Conservation (phyloP, 345 rosid genomes). For the Ailanthus altissimus region DNA sequence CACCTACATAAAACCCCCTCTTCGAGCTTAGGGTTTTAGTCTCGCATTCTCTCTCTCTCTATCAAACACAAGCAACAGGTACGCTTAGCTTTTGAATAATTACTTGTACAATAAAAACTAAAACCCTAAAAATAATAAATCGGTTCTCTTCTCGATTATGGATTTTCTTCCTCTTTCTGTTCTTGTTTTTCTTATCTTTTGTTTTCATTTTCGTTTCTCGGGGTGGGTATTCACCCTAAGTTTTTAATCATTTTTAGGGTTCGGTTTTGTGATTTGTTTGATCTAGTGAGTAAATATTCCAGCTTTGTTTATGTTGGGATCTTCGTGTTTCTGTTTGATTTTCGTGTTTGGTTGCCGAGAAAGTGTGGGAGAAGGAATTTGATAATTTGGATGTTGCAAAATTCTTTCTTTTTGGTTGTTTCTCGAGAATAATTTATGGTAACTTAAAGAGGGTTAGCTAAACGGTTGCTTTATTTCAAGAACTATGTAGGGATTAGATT, state of each 20-base stretch:
- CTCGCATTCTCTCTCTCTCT: not conserved
- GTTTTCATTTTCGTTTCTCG: not conserved
- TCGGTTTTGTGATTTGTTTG: not conserved
- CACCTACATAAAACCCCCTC: slow-evolving; percentile 11
- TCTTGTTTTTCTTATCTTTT: too few relatives aligned
- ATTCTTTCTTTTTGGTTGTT: not conserved
- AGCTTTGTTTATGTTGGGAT: not conserved
- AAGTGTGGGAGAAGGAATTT: not conserved
- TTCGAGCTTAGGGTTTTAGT: slow-evolving; percentile 12
- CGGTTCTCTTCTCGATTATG: not conserved
- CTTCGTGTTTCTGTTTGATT: not conserved
- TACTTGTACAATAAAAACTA: too few relatives aligned
- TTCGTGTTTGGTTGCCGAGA: not conserved
- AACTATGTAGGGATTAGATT: not conserved
- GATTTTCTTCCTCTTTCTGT: not conserved
- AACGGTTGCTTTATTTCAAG: not conserved
- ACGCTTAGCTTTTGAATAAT: not conserved
- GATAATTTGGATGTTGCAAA: not conserved
- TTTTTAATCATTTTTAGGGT: not conserved
- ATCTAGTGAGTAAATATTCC: not conserved
- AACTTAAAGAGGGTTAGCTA: not conserved
- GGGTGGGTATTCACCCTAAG: not conserved
- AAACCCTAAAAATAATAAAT: not conserved
- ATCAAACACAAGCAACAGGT: not conserved
- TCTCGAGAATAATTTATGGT: not conserved